Percentiles rank a stretch among this genome's conserved stretches.
phyloP scores from a whole-genome alignment of 1,139 yeast genomes.

The Pneumocystis murina region DNA sequence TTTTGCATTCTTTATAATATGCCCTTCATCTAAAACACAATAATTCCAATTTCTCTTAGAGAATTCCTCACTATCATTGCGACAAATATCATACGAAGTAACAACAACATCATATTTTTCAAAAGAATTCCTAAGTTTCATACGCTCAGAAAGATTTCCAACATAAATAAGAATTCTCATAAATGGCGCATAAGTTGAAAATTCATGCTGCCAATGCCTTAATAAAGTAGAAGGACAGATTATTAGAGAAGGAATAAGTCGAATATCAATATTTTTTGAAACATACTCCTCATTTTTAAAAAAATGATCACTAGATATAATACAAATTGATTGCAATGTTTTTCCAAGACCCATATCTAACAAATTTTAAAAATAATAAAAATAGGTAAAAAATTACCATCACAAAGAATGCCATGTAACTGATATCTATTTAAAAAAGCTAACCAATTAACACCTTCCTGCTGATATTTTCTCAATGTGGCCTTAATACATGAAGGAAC shows the following conservation, averaged over 20 bases:
- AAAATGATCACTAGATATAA: conserved; percentile 90
- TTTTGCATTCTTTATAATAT: conserved; percentile 79
- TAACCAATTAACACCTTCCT: conserved; percentile 97
- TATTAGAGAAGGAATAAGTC: conserved; percentile 69
- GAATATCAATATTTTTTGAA: conserved; percentile 49
- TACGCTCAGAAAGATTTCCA: conserved; percentile 73
- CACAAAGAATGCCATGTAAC: conserved; percentile 91
- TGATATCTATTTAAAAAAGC: conserved; percentile 91
- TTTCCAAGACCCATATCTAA: conserved; percentile 90
- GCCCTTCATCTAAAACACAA: conserved; percentile 96
- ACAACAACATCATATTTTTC: conserved; percentile 66
- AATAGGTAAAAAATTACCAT: conserved; percentile 29
- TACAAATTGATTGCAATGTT: conserved; percentile 91
- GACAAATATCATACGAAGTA: conserved; percentile 88
- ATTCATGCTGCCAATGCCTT: conserved; percentile 98
- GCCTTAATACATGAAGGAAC: conserved; percentile 88
- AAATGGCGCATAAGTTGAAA: conserved; percentile 80
- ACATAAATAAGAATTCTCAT: conserved; percentile 74
- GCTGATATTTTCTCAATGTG: conserved; percentile 85
- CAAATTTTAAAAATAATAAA: neutral
- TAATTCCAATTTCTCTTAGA: conserved; percentile 62
- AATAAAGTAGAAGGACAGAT: conserved; percentile 95
- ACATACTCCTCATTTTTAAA: conserved; percentile 56
- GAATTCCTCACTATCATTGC: conserved; percentile 68
- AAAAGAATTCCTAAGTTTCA: conserved; percentile 39